Evolutionary conservation across 257 asterid genomes (phyloP).

Genomic region (Penstemon newberryi): DNA sequence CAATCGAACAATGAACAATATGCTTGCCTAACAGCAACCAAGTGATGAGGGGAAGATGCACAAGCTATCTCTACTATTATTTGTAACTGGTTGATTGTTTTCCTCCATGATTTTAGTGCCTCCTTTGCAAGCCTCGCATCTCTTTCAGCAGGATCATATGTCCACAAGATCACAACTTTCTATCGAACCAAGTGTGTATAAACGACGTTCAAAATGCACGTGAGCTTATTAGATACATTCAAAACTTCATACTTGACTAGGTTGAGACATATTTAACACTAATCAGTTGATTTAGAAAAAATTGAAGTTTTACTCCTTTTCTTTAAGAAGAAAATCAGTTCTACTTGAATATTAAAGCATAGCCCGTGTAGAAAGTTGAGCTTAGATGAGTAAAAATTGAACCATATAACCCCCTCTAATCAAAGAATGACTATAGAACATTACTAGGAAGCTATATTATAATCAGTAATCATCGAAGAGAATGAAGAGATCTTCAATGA

Average conservation of each 20-base stretch:
- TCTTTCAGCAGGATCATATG: conserved; percentile 72
- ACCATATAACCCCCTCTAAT: neutral
- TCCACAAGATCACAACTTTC: conserved; percentile 77
- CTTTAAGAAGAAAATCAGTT: neutral
- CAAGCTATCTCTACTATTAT: no score
- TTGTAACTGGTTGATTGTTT: conserved; percentile 40
- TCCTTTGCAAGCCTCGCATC: conserved; percentile 74
- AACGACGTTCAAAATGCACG: no score
- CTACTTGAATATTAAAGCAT: neutral
- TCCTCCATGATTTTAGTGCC: conserved; percentile 55
- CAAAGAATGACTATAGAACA: neutral
- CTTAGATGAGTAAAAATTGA: no score
- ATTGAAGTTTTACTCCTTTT: no score
- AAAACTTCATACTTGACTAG: no score
- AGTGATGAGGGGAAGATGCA: no score
- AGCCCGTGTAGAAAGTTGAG: neutral
- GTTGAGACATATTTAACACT: no score
- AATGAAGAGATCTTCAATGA: neutral
- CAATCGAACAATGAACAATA: no score
- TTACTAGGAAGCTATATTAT: no score
- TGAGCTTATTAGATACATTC: no score
- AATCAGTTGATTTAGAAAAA: no score
- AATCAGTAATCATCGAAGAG: neutral
- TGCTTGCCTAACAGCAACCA: no score
- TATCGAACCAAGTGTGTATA: conserved; percentile 18